Evolutionary conservation across 2,329 filamentous ascomycete species (phyloP), one percentile per base, ranked within the genome.

Genomic region (Rhytidhysteron rufulum): DNA sequence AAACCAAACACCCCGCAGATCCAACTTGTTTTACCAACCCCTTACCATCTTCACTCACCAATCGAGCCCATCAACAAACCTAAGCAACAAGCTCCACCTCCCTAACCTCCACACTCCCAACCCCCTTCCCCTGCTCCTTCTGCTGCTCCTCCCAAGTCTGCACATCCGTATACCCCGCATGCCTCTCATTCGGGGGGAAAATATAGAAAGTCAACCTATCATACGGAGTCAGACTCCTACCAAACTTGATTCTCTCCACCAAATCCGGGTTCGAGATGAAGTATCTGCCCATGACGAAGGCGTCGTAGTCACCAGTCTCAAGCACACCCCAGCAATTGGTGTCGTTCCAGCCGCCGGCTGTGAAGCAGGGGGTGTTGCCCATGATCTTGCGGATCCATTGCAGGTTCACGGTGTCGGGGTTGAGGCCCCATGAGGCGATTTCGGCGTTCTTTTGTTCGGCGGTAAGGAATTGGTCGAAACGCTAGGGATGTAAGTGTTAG

Each of bases 281-380:
- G 41, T 60, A 66, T 10, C 66, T 52, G 7, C 69, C 71, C 39
- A 67, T 71, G 0, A 66, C 57, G 17, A 70, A 50, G 0, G 53
- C 65, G 41, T 71, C 57, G 25, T 49, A 58, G 3, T 41, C 40
- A 3, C 50, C 49, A 0, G 67, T 62, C 45, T 75, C 71, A 8
- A 77, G 47, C 6, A 73, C 63, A 2, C 68, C 71, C 70, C 70
- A 75, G 0, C 60, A 67, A 47, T 75, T 79, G 15, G 53, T 63
- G 33, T 75, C 66, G 37, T 75, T 62, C 55, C 71, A 80, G 0
- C 76, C 77, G 4, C 77, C 76, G 0, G 72, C 75, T 0, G 75
- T 72, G 45, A 80, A 71, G 57, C 79, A 76, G 0, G 76, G 75
- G 0, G 74, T 78, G 5, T 61, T 51, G 3, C 67, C 69, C 43